Conservation (phyloP, 495 filamentous ascomycete species). For the Melanomma pulvis-pyrius region DNA sequence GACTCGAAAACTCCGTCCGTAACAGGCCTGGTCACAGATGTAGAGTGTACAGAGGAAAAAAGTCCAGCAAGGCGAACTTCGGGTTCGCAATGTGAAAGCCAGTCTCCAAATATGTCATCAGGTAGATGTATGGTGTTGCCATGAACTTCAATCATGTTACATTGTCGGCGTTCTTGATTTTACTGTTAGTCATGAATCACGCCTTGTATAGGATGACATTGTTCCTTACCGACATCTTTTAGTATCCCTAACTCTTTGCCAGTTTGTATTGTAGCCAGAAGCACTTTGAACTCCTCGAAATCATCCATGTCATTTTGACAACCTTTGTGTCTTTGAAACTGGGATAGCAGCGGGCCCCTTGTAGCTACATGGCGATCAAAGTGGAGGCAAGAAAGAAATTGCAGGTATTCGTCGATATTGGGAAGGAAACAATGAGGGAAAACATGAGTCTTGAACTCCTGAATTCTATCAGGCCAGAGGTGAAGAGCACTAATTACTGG, state of each 20-base stretch:
- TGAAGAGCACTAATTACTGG: constrained; percentile 21
- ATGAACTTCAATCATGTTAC: constrained; percentile 12
- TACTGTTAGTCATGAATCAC: neutral
- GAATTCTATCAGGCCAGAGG: constrained; percentile 38
- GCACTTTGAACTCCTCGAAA: constrained; percentile 48
- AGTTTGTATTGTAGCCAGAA: constrained; percentile 70
- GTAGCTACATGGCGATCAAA: constrained; percentile 19
- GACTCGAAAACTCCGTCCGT: constrained; percentile 59
- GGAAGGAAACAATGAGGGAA: constrained; percentile 51
- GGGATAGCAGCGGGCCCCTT: neutral
- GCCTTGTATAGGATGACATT: constrained; percentile 6
- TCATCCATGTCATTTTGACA: constrained; percentile 33
- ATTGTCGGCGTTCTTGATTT: constrained; percentile 30
- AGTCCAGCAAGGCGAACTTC: constrained; percentile 66
- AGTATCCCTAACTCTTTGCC: constrained; percentile 80
- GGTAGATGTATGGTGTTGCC: constrained; percentile 46
- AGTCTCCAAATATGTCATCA: constrained; percentile 49
- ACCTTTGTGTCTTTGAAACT: neutral
- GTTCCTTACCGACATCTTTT: constrained; percentile 67
- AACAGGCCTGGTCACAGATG: constrained; percentile 70
- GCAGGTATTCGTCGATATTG: constrained; percentile 44
- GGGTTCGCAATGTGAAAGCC: constrained; percentile 51
- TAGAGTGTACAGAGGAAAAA: constrained; percentile 70
- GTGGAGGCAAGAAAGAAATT: constrained; percentile 33
- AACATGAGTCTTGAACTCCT: constrained; percentile 48